Base-by-base conservation (phyloP, 495 filamentous ascomycete species). In the Lophiostoma macrostomum region DNA sequence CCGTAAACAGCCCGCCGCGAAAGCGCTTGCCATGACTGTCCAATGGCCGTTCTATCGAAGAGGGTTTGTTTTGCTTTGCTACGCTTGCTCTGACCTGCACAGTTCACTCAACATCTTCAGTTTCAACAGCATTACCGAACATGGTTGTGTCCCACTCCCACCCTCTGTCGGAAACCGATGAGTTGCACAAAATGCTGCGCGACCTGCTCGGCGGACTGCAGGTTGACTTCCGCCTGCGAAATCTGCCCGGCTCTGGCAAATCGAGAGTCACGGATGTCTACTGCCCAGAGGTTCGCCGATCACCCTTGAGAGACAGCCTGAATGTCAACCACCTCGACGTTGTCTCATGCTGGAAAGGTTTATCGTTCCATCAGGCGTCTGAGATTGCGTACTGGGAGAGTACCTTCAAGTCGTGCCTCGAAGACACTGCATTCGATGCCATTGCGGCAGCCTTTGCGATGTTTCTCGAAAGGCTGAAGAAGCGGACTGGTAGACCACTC, bases 331-430 rank as follows among this genome's bases (percentile, higher is more conserved):
- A 53, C 34, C 30, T 63, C 22, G 60, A 63, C 30, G 52, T 60
- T 5, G 43, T 60, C 0, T 54, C 56, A 10, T 61, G 56, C 25
- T 66, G 63, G 63, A 66, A 61, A 25, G 56, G 53, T 10, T 38
- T 64, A 0, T 47, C 40, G 11, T 50, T 37, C 10, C 19, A 22
- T 11, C 61, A 61, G 25, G 63, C 60, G 1, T 6, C 28, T 1
- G 63, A 66, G 19, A 31, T 66, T 28, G 14, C 8, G 14, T 41
- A 48, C 13, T 63, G 60, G 60, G 51, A 60, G 23, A 36, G 16
- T 11, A 3, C 36, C 3, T 57, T 66, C 50, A 32, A 56, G 25
- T 22, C 30, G 8, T 27, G 31, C 5, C 19, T 65, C n/a, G 59
- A 59, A 23, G 31, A 31, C 14, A 20, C 48, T 20, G 27, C 57